Base-by-base conservation (phyloP, 306 rosid genomes). In the Albizia julibrissin region DNA sequence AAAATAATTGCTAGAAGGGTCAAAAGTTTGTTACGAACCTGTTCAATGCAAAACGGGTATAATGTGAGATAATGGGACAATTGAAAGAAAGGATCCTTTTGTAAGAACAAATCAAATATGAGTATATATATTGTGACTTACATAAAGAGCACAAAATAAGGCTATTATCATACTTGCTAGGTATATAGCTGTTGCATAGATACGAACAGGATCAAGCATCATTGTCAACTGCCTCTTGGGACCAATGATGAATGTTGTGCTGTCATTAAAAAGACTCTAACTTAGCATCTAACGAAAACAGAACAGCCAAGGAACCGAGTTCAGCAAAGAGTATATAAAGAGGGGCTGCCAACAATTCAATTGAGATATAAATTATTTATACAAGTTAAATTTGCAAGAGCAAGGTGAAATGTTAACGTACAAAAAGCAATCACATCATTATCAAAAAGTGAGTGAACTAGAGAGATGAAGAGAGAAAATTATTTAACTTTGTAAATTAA, bases 191-290 rank as follows among this genome's bases (percentile, higher is more conserved):
- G 99, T 90, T 47, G 99, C 99, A 82, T 93, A 95, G 78, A 95
- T 95, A 27, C 99, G 99, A 84, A 85, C 98, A 79, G 98, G 97
- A 77, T 95, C 99, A 72, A 95, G 98, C 99, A 95, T 95, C 99
- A 95, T 93, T 27, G 97, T 84, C 79, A 93, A 74, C 84, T 95
- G 99, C 79, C 95, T 86, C 86, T 93, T 90, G 52, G 98, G 99
- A 73, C 98, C 99, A 21, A 93, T 85, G 69, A 93, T 94, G 78
- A 95, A 95, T 80, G 92, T 94, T 84, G 99, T 95, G 97, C 98
- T 95, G 97, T 91, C 92, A 91, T 40, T 84, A 79, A 79, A 87
- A 71, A 75, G 50, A 65, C 47, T 79, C 62, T 49, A 80, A 77
- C 84, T 89, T 82, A 87, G 86, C 72, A 85, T 78, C 76, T 66